Base-by-base conservation (phyloP, 805 yeast species). In the Maudiozyma bulderi region DNA sequence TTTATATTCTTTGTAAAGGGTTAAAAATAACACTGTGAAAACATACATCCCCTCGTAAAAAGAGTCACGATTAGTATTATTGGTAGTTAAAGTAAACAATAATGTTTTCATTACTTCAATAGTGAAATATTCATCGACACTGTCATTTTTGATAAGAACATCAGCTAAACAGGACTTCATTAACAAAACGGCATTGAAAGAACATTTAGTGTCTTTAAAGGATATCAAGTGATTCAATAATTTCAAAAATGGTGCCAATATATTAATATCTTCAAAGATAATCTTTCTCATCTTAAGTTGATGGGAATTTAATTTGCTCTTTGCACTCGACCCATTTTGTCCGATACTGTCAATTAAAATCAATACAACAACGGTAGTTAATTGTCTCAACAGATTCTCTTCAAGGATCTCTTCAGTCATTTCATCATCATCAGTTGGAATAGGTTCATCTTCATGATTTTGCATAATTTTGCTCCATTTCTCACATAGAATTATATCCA, bases 321-420 rank as follows among this genome's bases (percentile, higher is more conserved):
- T 55, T 40, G 70, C 54, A 58, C 68, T 72, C 32, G 75, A 69
- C 46, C 86, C 77, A 47, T 78, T 75, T 64, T 90, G 96, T 1
- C 95, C 95, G 33, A 86, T 85, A 45, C 89, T 73, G 62, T 91
- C 98, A 66, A 90, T 86, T 54, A 93, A 67, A 60, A 90, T 74
- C 51, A 97, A 73, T 47, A 84, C 96, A 9, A 87, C 87, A 3
- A 95, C 90, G 1, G 95, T 95, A 0, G 98, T 90, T 39, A 93
- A 75, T 64, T 93, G 98, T 56, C 99, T 74, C 51, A 91, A 71
- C 73, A 91, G 76, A 65, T 91, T 96, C 63, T 93, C 99, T 57
- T 91, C 97, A 86, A 93, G 84, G 95, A 93, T 93, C 62, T 93
- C 99, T 56, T 90, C 96, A n/a, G 93, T 83, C 59, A 91, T 73